Percentiles rank a stretch among this genome's conserved stretches.
Evolutionary conservation across 495 filamentous ascomycete genomes (phyloP).

Genomic region (Tetracladium setigerum): DNA sequence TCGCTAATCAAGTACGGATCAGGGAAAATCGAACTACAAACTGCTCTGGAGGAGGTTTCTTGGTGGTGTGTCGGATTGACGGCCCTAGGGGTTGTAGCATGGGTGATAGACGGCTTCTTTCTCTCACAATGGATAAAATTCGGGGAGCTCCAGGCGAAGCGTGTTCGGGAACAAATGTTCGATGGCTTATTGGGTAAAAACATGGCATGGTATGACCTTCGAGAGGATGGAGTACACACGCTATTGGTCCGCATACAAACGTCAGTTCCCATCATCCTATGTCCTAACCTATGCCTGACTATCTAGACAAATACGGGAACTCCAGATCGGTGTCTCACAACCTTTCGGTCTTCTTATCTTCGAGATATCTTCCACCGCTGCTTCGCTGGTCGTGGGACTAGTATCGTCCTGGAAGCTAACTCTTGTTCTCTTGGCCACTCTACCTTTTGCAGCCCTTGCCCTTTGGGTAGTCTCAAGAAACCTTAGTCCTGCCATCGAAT

Average conservation of each 20-base stretch:
- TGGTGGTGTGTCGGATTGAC: conserved; percentile 50
- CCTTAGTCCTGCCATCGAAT: conserved; percentile 58
- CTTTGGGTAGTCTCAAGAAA: conserved; percentile 45
- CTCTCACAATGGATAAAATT: conserved; percentile 64
- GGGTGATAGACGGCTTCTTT: conserved; percentile 57
- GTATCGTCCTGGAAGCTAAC: conserved; percentile 80
- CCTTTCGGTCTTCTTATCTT: conserved; percentile 64
- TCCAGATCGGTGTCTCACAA: conserved; percentile 73
- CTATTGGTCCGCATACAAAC: conserved; percentile 65
- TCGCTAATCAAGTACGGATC: conserved; percentile 58
- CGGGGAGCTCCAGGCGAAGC: conserved; percentile 71
- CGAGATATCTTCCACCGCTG: conserved; percentile 50
- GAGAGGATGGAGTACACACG: conserved; percentile 62
- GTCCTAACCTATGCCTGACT: not conserved
- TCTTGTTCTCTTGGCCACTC: conserved; percentile 66
- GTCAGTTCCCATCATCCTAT: conserved; percentile 38
- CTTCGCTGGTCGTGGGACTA: conserved; percentile 62
- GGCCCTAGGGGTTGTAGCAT: conserved; percentile 52
- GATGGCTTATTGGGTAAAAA: conserved; percentile 59
- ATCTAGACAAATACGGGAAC: conserved; percentile 69
- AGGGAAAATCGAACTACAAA: conserved; percentile 36
- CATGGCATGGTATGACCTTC: conserved; percentile 75
- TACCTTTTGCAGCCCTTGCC: conserved; percentile 58
- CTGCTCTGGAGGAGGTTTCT: conserved; percentile 47
- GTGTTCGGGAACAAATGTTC: conserved; percentile 58